A percentile compares a stretch with the other conserved stretches of the same genome.
Evolutionary conservation across 108 stramenopile species (phyloP).

Genomic region (Bacterosira constricta): DNA sequence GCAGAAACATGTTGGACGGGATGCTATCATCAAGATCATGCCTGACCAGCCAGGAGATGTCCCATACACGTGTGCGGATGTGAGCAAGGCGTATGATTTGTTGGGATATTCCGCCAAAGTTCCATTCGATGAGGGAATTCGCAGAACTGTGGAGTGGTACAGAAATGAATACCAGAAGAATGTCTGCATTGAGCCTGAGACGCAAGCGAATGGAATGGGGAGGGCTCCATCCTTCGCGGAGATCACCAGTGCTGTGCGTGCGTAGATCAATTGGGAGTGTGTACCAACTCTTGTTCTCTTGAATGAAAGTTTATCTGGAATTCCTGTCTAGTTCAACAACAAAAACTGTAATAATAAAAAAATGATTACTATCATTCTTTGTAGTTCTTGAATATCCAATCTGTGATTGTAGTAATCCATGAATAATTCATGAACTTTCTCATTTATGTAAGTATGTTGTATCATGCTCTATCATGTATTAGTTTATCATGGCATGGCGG

Average conservation of each 20-base stretch:
- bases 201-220: slow-evolving; percentile 79
- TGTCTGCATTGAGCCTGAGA: slow-evolving; percentile 67
- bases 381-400: too few relatives aligned
- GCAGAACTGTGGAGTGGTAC: slow-evolving; percentile 93
- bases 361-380: too few relatives aligned
- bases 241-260: slow-evolving; percentile 4
- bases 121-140: slow-evolving; percentile 94
- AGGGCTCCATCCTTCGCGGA: slow-evolving; percentile 62
- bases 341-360: too few relatives aligned
- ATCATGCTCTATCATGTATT: too few relatives aligned
- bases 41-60: slow-evolving; percentile 99
- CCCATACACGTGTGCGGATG: slow-evolving; percentile 97
- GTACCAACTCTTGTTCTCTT: too few relatives aligned
- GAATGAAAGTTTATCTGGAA: too few relatives aligned
- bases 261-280: too few relatives aligned
- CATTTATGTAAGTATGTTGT: too few relatives aligned
- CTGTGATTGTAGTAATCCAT: too few relatives aligned
- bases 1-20: slow-evolving; percentile 84
- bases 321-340: too few relatives aligned
- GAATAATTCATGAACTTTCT: too few relatives aligned
- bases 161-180: slow-evolving; percentile 62
- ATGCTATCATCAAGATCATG: slow-evolving; percentile 86
- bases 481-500: too few relatives aligned
- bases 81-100: slow-evolving; percentile 84
- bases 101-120: slow-evolving; percentile 93